These are phyloP conservation scores for Phytophthora agathidicida DNA, from an alignment of 352 stramenopile species.

Conservation along the genomic window DNA sequence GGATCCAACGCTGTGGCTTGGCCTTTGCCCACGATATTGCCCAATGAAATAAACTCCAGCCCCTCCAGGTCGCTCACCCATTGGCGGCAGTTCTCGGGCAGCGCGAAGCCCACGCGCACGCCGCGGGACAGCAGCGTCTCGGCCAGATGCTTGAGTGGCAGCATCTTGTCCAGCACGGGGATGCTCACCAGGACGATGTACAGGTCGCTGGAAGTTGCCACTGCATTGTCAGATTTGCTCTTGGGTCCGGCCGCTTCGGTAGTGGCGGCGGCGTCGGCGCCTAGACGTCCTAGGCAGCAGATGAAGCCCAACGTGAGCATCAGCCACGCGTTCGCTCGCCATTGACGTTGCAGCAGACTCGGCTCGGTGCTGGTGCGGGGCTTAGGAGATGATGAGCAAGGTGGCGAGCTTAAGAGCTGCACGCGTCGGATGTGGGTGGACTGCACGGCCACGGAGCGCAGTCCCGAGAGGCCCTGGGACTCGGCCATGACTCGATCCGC, in stretches of 20 bases:
- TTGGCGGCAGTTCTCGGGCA: constrained; percentile 82
- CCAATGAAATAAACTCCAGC: constrained; percentile 83
- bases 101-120: constrained; percentile 77
- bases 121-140: constrained; percentile 76
- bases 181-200: constrained; percentile 88
- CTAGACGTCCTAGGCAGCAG: constrained; percentile 17
- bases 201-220: constrained; percentile 32
- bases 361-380: constrained; percentile 1
- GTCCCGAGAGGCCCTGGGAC: constrained; percentile 28
- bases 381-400: background rate
- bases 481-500: constrained; percentile 23
- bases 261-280: constrained; percentile 15
- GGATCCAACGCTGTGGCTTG: constrained; percentile 31
- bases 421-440: constrained; percentile 54
- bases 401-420: constrained; percentile 16
- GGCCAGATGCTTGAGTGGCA: constrained; percentile 81
- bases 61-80: constrained; percentile 78
- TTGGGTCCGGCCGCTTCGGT: constrained; percentile 3
- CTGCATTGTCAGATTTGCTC: constrained; percentile 10
- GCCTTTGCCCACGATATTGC: constrained; percentile 58
- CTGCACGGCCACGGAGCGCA: constrained; percentile 62
- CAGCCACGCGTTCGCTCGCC: constrained; percentile 43
- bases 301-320: constrained; percentile 34
- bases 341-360: constrained; percentile 33
- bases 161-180: constrained; percentile 82